Evolutionary conservation across 1,284 basidiomycete species (phyloP), one percentile per base, ranked within the genome.

Genomic region (Sparassis latifolia): DNA sequence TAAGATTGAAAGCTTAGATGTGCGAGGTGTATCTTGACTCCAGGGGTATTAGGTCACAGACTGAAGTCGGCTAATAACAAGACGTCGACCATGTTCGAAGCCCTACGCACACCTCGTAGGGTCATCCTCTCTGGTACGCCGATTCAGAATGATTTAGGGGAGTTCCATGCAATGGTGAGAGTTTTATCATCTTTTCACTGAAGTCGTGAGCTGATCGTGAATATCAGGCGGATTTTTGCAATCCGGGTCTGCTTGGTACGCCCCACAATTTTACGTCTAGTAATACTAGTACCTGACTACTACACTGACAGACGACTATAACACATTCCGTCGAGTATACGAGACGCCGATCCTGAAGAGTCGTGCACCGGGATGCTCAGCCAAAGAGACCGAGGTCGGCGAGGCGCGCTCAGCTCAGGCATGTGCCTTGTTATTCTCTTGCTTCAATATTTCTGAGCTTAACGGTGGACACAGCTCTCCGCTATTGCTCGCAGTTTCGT

Each of bases 51-150:
- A 90, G 92, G 95, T 1, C 97, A 99, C 67, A 79, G 96, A 30
- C 76, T 99, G 37, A 99, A 98, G 64, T 94, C 93, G 10, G 86
- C 90, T 3, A 86, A 83, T 54, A 94, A 90, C 62, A 97, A 98
- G 72, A 97, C 94, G 0, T 89, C 89, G 1, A 79, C 78, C 47
- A 91, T 93, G 82, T 96, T 98, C 63, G 84, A 90, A 54, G 78
- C 80, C 10, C 72, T 99, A 38, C 74, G 73, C 48, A 92, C 90
- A 1, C 77, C 77, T 3, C 75, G 90, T 29, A 75, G 92, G 42
- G 78, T 94, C 52, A 96, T 99, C 47, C 74, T 99, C 2, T 96
- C 95, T 0, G 97, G 97, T 20, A 99, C 97, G 2, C 97, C 97
- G 0, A 92, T 99, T 43, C 92, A 99, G 68, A 99, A 99, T 66